phyloP scores from a whole-genome alignment of 1,284 basidiomycete species.

The Rugiboletus extremiorientalis region DNA sequence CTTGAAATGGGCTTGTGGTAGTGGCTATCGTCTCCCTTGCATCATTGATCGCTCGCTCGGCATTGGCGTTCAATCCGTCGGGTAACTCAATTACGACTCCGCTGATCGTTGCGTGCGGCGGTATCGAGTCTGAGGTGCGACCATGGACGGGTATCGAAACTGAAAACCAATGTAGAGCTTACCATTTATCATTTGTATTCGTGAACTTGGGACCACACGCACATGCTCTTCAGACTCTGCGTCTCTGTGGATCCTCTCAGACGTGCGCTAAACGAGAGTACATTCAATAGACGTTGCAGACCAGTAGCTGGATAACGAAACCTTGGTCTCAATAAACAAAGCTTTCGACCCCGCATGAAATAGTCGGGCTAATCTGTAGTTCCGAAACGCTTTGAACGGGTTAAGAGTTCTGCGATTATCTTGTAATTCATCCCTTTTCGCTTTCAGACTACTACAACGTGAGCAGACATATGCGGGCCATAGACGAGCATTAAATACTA shows the following conservation, averaged over 20 bases:
- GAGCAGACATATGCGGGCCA: background rate
- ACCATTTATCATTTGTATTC: background rate
- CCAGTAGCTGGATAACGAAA: background rate
- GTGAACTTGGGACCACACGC: background rate
- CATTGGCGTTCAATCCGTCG: background rate
- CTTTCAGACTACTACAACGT: background rate
- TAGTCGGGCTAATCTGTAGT: background rate
- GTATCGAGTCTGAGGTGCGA: background rate
- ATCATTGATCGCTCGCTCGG: background rate
- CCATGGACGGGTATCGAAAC: background rate
- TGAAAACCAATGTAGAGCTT: background rate
- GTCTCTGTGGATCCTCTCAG: slow-evolving; percentile 10
- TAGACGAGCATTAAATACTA: background rate
- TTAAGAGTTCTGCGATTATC: slow-evolving; percentile 6
- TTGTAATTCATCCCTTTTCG: background rate
- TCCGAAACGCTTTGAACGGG: slow-evolving; percentile 6
- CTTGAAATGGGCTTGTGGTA: slow-evolving; percentile 1
- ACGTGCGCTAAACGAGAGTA: slow-evolving; percentile 2
- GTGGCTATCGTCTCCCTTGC: slow-evolving; percentile 1
- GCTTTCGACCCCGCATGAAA: slow-evolving; percentile 6
- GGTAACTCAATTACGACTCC: background rate
- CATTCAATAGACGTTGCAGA: background rate
- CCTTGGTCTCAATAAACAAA: slow-evolving; percentile 3
- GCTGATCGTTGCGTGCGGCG: background rate
- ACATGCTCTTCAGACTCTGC: background rate